phyloP scores from a whole-genome alignment of 169 alveolate genomes.

The Eimeria sp. region DNA sequence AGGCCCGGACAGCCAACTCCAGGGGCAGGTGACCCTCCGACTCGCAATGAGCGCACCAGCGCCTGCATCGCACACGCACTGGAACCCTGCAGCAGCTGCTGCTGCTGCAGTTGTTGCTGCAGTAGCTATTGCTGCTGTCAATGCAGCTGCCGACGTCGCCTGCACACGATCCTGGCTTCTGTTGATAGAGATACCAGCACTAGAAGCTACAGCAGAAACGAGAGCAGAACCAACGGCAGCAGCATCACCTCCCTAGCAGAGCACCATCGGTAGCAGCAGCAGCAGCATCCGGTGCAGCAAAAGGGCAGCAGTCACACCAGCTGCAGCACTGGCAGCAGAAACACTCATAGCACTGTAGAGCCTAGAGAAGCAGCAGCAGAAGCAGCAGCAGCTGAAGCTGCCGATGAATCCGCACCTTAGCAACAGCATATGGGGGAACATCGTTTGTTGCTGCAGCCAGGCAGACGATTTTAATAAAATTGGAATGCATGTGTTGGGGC shows the following conservation, averaged over 20 bases:
- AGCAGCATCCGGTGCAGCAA: background rate
- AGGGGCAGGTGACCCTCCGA: constrained; percentile 28
- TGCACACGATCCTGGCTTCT: no score
- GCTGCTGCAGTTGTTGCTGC: no score
- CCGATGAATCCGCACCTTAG: background rate
- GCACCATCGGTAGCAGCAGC: no score
- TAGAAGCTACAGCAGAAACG: no score
- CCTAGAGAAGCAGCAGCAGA: background rate
- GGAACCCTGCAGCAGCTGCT: background rate
- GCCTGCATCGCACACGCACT: background rate
- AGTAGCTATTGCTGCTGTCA: no score
- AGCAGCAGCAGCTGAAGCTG: background rate
- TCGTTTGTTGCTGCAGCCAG: background rate
- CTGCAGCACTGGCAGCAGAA: background rate
- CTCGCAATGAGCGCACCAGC: constrained; percentile 1
- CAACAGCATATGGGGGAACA: background rate
- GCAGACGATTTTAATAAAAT: background rate
- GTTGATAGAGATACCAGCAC: no score
- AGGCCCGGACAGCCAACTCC: background rate
- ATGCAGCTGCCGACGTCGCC: no score
- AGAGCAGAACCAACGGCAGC: no score
- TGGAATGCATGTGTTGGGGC: background rate
- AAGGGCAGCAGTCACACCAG: background rate
- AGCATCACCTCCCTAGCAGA: no score
- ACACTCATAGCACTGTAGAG: background rate